These are phyloP conservation scores for Candida germanica DNA, from an alignment of 805 yeast genomes.

Conservation along the genomic window DNA sequence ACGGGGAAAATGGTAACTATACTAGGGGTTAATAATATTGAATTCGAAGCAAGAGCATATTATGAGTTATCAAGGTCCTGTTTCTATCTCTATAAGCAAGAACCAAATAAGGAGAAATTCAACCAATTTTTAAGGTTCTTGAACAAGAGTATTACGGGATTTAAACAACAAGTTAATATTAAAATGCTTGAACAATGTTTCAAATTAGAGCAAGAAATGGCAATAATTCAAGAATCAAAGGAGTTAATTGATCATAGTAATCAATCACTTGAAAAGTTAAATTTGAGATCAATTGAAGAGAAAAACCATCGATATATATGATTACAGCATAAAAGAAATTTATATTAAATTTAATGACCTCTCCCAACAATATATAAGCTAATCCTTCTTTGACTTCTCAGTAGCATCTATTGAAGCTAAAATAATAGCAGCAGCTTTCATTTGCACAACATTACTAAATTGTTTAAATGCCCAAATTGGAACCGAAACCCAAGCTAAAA, in stretches of 20 bases:
- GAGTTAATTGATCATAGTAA: slow-evolving; percentile 32
- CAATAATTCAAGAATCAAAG: slow-evolving; percentile 23
- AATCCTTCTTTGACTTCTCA: slow-evolving; percentile 21
- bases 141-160: slow-evolving; percentile 44
- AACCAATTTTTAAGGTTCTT: slow-evolving; percentile 35
- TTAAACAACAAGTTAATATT: slow-evolving; percentile 35
- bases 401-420: slow-evolving; percentile 77
- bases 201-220: slow-evolving; percentile 36
- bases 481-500: slow-evolving; percentile 55
- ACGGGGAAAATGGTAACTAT: slow-evolving; percentile 43
- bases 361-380: neutral
- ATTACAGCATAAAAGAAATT: neutral
- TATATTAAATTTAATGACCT: neutral
- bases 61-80: slow-evolving; percentile 29
- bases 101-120: slow-evolving; percentile 17
- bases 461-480: slow-evolving; percentile 94
- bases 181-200: slow-evolving; percentile 40
- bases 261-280: slow-evolving; percentile 24
- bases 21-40: slow-evolving; percentile 37
- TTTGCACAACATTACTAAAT: slow-evolving; percentile 81
- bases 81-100: slow-evolving; percentile 9
- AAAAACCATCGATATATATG: slow-evolving; percentile 19
- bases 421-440: slow-evolving; percentile 77
- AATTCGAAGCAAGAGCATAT: slow-evolving; percentile 33
- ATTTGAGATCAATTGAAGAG: slow-evolving; percentile 27